Conservation (phyloP, 805 yeast genomes). For the Dipodascopsis tothii region DNA sequence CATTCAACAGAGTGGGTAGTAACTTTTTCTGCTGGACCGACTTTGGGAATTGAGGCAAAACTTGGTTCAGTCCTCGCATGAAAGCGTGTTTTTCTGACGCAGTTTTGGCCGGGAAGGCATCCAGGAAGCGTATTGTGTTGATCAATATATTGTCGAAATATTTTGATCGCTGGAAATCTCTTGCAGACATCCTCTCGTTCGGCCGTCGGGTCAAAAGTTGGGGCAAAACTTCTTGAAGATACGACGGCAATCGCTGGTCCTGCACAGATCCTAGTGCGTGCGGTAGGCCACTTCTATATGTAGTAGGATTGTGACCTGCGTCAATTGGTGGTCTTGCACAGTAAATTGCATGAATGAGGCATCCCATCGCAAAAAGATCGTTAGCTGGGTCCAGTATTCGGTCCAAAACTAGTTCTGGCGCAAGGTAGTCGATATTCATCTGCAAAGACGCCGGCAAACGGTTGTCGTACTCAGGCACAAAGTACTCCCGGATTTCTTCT, state of each 20-base stretch:
- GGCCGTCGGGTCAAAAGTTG: constrained; percentile 52
- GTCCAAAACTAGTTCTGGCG: constrained; percentile 76
- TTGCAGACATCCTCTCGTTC: constrained; percentile 50
- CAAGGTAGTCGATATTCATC: constrained; percentile 62
- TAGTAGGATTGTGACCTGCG: constrained; percentile 45
- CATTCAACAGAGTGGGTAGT: constrained; percentile 57
- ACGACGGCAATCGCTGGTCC: constrained; percentile 49
- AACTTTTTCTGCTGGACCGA: constrained; percentile 58
- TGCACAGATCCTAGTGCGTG: constrained; percentile 36
- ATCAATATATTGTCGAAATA: constrained; percentile 79
- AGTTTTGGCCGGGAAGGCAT: constrained; percentile 71
- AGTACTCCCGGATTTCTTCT: constrained; percentile 46
- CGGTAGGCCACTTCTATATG: constrained; percentile 37
- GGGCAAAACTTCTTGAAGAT: constrained; percentile 44
- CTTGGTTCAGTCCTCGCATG: constrained; percentile 52
- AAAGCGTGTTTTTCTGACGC: constrained; percentile 60
- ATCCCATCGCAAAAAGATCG: constrained; percentile 81
- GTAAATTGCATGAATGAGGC: constrained; percentile 65
- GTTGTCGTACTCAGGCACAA: constrained; percentile 64
- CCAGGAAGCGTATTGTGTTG: constrained; percentile 71
- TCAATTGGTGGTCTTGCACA: constrained; percentile 42
- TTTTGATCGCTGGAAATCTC: constrained; percentile 60
- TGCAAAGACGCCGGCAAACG: constrained; percentile 67
- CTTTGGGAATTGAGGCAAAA: constrained; percentile 53
- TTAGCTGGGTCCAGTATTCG: constrained; percentile 54